Evolutionary conservation across 805 yeast species (phyloP).

Genomic region (Clavispora asparagi): DNA sequence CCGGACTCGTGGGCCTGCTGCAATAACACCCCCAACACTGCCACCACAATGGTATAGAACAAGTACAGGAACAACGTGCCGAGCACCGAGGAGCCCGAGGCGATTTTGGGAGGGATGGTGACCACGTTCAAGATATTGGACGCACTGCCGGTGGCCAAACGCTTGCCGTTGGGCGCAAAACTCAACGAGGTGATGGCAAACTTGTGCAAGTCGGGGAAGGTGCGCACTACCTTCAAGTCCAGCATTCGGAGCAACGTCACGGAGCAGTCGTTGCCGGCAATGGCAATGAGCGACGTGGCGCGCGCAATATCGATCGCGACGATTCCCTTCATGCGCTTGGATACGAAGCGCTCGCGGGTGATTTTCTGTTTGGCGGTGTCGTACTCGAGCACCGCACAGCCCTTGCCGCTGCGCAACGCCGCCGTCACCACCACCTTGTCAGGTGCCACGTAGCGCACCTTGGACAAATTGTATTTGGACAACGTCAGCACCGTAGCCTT

Average conservation of each 20-base stretch:
- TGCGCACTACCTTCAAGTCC: slow-evolving; percentile 47
- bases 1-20: slow-evolving; percentile 34
- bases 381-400: slow-evolving; percentile 39
- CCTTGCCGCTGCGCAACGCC: slow-evolving; percentile 26
- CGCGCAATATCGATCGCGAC: slow-evolving; percentile 46
- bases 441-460: slow-evolving; percentile 37
- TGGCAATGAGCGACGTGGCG: slow-evolving; percentile 40
- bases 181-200: slow-evolving; percentile 74
- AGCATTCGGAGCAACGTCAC: slow-evolving; percentile 50
- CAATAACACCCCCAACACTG: slow-evolving; percentile 25
- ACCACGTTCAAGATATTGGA: slow-evolving; percentile 67
- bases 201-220: slow-evolving; percentile 58
- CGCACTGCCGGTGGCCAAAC: slow-evolving; percentile 70
- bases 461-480: slow-evolving; percentile 30
- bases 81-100: slow-evolving; percentile 34
- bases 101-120: slow-evolving; percentile 49
- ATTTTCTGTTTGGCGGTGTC: slow-evolving; percentile 39
- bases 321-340: slow-evolving; percentile 49
- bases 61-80: slow-evolving; percentile 28
- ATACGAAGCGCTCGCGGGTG: slow-evolving; percentile 36
- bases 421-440: slow-evolving; percentile 31
- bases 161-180: slow-evolving; percentile 63
- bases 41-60: slow-evolving; percentile 30
- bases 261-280: slow-evolving; percentile 65
- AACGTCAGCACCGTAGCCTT: slow-evolving; percentile 17